These are phyloP conservation scores for Rhodotorula mucilaginosa DNA, from an alignment of 1,284 basidiomycete species.

Conservation along the genomic window DNA sequence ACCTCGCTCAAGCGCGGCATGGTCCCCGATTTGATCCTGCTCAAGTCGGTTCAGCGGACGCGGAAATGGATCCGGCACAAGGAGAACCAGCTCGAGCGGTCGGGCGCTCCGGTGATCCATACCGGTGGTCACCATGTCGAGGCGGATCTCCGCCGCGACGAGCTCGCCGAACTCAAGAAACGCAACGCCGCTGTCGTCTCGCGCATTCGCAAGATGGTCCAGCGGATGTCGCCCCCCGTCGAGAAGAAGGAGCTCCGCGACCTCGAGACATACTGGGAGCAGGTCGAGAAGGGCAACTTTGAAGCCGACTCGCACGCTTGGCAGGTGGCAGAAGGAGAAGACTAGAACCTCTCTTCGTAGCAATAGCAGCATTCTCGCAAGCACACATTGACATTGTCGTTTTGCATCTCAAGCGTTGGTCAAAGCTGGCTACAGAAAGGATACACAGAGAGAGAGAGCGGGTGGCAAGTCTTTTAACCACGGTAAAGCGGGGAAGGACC, in stretches of 20 bases:
- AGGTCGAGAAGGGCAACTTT: not conserved
- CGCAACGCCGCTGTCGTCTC: conserved; percentile 7
- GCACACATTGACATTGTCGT: no score
- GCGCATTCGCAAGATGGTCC: not conserved
- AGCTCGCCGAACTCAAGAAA: conserved; percentile 5
- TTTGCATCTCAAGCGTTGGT: not conserved
- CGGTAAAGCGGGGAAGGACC: not conserved
- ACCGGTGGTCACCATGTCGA: not conserved
- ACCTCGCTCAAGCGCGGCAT: conserved; percentile 18
- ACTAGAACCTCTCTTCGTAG: not conserved
- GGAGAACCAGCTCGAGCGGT: conserved; percentile 1
- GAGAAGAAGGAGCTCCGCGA: conserved; percentile 5
- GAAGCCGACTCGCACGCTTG: not conserved
- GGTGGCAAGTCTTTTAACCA: no score
- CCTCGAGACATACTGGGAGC: conserved; percentile 2
- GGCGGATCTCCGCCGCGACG: no score
- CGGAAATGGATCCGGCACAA: conserved; percentile 18
- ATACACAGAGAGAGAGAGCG: no score
- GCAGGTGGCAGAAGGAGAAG: not conserved
- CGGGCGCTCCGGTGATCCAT: not conserved
- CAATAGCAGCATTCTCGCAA: not conserved
- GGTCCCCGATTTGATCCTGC: conserved; percentile 24
- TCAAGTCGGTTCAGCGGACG: conserved; percentile 9
- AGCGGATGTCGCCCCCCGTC: not conserved
- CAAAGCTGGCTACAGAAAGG: no score